Conservation (phyloP, 78 protist genomes). For the Dictyostelium firmibasis region DNA sequence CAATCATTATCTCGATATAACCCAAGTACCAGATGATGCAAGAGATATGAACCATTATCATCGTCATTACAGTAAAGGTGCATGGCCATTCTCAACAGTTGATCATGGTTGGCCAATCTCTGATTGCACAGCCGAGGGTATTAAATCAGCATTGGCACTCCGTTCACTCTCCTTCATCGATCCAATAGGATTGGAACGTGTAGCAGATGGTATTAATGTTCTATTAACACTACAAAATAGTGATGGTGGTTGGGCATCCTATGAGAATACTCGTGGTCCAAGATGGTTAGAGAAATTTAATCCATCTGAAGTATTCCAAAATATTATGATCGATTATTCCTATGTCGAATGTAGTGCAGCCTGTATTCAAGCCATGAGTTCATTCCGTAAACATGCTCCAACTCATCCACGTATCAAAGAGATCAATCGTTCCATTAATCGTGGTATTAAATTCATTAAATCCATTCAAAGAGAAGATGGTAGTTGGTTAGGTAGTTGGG, state of each 20-base stretch:
- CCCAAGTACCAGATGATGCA: slow-evolving; percentile 86
- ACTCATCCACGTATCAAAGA: slow-evolving; percentile 83
- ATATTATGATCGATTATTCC: slow-evolving; percentile 95
- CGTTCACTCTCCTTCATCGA: slow-evolving; percentile 15
- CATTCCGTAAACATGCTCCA: slow-evolving; percentile 84
- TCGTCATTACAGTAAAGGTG: slow-evolving; percentile 92
- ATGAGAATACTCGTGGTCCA: slow-evolving; percentile 89
- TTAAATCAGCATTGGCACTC: slow-evolving; percentile 80
- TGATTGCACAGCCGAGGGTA: slow-evolving; percentile 96
- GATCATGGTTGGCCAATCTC: slow-evolving; percentile 96
- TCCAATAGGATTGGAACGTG: slow-evolving; percentile 75
- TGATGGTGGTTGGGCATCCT: slow-evolving; percentile 94
- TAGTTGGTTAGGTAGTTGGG: slow-evolving; percentile 89
- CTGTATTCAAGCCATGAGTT: slow-evolving; percentile 80
- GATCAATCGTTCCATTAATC: slow-evolving; percentile 31
- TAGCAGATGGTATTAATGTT: slow-evolving; percentile 91
- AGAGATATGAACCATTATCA: slow-evolving; percentile 60
- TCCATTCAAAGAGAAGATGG: slow-evolving; percentile 90
- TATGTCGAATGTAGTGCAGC: slow-evolving; percentile 94
- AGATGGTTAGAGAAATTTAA: slow-evolving; percentile 88
- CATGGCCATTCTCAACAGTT: slow-evolving; percentile 95
- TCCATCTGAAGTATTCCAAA: slow-evolving; percentile 93
- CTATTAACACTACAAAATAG: slow-evolving; percentile 89
- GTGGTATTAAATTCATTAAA: slow-evolving; percentile 73
- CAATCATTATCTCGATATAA: slow-evolving; percentile 84